Evolutionary conservation across 1,284 basidiomycete genomes (phyloP), one percentile per base, ranked within the genome.

Genomic region (Austroboletus olivaceoglutinosus): DNA sequence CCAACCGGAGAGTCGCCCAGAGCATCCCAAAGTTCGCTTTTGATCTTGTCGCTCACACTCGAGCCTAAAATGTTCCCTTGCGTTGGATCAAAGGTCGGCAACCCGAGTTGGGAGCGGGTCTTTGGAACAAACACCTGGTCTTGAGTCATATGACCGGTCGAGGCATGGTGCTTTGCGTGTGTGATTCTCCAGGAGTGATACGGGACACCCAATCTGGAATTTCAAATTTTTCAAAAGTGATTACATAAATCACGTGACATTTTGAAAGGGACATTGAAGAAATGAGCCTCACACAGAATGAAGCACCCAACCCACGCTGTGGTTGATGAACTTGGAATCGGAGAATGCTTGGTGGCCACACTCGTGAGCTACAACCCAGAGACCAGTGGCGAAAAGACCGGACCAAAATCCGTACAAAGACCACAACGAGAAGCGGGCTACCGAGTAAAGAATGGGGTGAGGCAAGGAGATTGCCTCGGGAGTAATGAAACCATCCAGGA

Each of bases 111-210:
- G 13, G 85, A 84, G 37, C 94, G 89, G 27, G 96, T 97, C 57
- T 83, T 77, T 49, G 97, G 97, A 6, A 99, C 93, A 63, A 93
- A 98, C 56, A 98, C 97, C 70, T 99, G 94, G 65, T 99, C 96
- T 59, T 96, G 87, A 45, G 90, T 93, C 79, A 98, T 82, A 73
- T 98, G 95, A 33, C 83, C 91, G 15, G 95, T 98, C 9, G 90
- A 88, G 31, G 97, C 97, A 73, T 99, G 96, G 73, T 99, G 96
- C 70, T 94, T 94, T 33, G 85, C 93, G 71, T 99, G 96, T 5
- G 89, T 91, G 70, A 99, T 95, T 57, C 94, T 83, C 97, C 97
- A 99, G 21, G 93, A 93, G 70, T 99, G 95, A 75, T 95, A 99
- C 11, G 97, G 96, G 15, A 99, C 96, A 48, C 97, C 87, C 45